Base-by-base conservation (phyloP, 208 protist genomes). In the Trypanosoma vivax region DNA sequence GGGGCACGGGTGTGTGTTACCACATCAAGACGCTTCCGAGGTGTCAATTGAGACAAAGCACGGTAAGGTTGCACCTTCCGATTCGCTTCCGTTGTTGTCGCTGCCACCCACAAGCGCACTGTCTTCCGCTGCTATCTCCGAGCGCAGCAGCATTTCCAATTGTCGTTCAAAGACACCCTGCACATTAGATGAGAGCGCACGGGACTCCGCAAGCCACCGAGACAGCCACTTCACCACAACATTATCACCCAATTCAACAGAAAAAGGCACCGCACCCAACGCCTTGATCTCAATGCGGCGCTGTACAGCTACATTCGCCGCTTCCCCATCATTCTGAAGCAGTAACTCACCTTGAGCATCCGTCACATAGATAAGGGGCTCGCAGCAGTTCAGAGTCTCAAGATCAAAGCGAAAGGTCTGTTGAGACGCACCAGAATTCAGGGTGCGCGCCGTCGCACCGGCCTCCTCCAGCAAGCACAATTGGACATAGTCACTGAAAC, bases 281-380 rank as follows among this genome's bases (percentile, higher is more conserved):
- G 19, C 48, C 9, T 45, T 24, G n/a, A 61, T 18, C 3, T 25
- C 13, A 53, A 61, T 42, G 30, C 30, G 27, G 2, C 35, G 35
- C 21, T 41, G 55, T 16, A 53, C 14, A 18, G 30, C 35, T 6
- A 24, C 1, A 9, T 25, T 16, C n/a, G 35, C 16, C 2, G 6
- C 16, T 11, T 10, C 28, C 5, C 5, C 39, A 24, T 28, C 27
- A 9, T 24, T 43, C 21, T 54, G 29, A 18, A 66, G 23, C 7
- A 46, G 18, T 13, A 53, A 19, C 45, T 66, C 60, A 37, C 60
- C 51, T 50, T 60, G 60, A 11, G 60, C 60, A 59, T 66, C 60
- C 9, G 51, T 60, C 10, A 66, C 51, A 19, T 60, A 66, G 27
- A 66, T 29, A 13, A 23, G 45, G 9, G 51, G 51, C 10, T 13